phyloP scores from a whole-genome alignment of 1,284 basidiomycete species.

The Vanrija sp. region DNA sequence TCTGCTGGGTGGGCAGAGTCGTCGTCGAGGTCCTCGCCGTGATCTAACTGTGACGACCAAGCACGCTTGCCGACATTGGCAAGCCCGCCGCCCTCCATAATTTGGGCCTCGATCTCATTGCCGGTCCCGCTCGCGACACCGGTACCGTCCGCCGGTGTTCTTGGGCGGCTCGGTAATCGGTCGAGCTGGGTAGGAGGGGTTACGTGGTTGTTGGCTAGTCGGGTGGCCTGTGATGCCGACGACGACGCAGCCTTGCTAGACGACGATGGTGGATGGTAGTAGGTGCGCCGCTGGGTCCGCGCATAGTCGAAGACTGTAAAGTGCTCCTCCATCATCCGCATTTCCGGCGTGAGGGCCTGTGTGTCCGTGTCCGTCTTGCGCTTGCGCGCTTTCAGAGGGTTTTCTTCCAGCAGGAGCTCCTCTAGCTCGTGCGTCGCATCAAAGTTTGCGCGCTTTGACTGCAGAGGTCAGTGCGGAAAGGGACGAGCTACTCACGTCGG shows the following conservation, averaged over 20 bases:
- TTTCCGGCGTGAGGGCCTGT: slow-evolving; percentile 77
- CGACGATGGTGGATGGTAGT: slow-evolving; percentile 35
- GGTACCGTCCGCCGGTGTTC: too few species aligned
- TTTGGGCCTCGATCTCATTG: slow-evolving; percentile 46
- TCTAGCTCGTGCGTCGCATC: slow-evolving; percentile 99
- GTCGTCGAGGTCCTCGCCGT: neutral
- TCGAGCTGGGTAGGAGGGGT: slow-evolving; percentile 2
- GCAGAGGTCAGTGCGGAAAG: slow-evolving; percentile 11
- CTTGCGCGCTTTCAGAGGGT: slow-evolving; percentile 90
- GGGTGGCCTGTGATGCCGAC: slow-evolving; percentile 22
- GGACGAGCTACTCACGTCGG: slow-evolving; percentile 56
- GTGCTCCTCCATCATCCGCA: slow-evolving; percentile 97
- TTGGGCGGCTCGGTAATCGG: neutral
- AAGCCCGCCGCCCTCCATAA: slow-evolving; percentile 49
- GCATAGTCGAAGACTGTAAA: slow-evolving; percentile 50
- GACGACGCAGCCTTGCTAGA: slow-evolving; percentile 11
- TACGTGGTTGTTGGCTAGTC: slow-evolving; percentile 8
- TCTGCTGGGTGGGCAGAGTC: too few species aligned
- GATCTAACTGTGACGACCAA: slow-evolving; percentile 10
- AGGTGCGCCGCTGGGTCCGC: slow-evolving; percentile 41
- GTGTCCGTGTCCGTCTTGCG: slow-evolving; percentile 85
- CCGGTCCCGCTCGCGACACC: slow-evolving; percentile 42
- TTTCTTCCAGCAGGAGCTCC: slow-evolving; percentile 91
- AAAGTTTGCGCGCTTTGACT: slow-evolving; percentile 97
- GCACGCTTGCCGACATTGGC: slow-evolving; percentile 36